Evolutionary conservation across 306 rosid species (phyloP).

Genomic region (Quercus mongolica): DNA sequence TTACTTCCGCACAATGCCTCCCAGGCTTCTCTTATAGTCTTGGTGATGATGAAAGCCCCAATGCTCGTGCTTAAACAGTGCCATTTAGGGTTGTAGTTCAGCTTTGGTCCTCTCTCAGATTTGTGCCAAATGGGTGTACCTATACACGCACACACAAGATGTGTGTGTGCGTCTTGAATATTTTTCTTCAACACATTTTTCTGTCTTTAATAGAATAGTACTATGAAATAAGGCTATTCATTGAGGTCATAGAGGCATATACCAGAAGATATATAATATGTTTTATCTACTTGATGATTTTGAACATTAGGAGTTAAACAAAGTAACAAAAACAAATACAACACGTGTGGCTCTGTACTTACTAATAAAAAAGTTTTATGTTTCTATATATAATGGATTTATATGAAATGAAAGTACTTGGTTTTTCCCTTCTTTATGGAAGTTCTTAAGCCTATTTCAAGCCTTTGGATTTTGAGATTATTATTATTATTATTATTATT

Average conservation of each 20-base stretch:
- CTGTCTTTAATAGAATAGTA: not conserved
- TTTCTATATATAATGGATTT: not conserved
- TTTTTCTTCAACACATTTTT: not conserved
- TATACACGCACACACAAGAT: too few species aligned
- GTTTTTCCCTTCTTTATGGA: not conserved
- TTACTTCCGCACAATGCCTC: not conserved
- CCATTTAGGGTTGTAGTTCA: not conserved
- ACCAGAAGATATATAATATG: not conserved
- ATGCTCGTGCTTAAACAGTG: not conserved
- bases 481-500: not conserved
- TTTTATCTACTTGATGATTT: not conserved
- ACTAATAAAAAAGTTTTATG: not conserved
- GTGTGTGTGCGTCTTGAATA: not conserved
- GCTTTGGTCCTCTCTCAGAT: not conserved
- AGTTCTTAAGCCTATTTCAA: not conserved
- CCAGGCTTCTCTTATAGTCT: not conserved
- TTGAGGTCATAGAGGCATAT: not conserved
- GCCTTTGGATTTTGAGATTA: conserved; percentile 15
- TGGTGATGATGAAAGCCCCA: not conserved
- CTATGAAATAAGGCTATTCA: not conserved
- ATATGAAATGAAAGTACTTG: not conserved
- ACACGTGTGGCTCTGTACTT: not conserved
- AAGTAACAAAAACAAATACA: not conserved
- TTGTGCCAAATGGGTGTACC: not conserved
- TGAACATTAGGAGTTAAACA: not conserved